Percentiles rank a stretch among this genome's conserved stretches.
phyloP scores from a whole-genome alignment of 2,329 filamentous ascomycete species.

The Gyromitra esculenta region DNA sequence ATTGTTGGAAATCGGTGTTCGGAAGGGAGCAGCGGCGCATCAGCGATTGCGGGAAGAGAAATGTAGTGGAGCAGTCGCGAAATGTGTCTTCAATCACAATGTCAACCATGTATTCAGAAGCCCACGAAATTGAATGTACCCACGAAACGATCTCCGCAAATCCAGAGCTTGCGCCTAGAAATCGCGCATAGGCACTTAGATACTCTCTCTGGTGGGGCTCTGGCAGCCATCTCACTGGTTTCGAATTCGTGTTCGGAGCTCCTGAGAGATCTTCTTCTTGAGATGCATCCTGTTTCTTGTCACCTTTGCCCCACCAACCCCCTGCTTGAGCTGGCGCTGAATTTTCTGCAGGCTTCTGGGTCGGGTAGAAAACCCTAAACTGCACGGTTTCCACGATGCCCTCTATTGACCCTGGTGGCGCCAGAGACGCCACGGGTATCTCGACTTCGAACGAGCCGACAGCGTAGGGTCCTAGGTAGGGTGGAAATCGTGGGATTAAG shows the following conservation, averaged over 20 bases:
- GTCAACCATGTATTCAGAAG: conserved; percentile 35
- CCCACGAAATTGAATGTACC: conserved; percentile 58
- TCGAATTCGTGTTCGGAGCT: conserved; percentile 56
- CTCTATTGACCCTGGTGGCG: conserved; percentile 60
- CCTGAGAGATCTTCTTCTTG: conserved; percentile 59
- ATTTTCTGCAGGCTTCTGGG: conserved; percentile 59
- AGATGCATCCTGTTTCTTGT: conserved; percentile 15
- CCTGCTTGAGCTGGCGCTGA: conserved; percentile 32
- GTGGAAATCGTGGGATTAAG: conserved; percentile 76
- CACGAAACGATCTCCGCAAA: conserved; percentile 71
- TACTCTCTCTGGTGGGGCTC: conserved; percentile 75
- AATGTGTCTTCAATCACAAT: conserved; percentile 65
- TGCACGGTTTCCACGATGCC: conserved; percentile 74
- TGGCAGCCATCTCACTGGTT: conserved; percentile 78
- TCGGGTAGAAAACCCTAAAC: conserved; percentile 84
- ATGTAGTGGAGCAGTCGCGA: conserved; percentile 78
- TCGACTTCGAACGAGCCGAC: conserved; percentile 85
- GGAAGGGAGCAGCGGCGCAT: conserved; percentile 69
- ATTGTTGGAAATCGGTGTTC: conserved; percentile 77
- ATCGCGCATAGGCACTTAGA: conserved; percentile 78
- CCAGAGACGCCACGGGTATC: conserved; percentile 69
- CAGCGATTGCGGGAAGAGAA: conserved; percentile 70
- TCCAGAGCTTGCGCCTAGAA: conserved; percentile 72
- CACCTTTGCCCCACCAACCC: conserved; percentile 47
- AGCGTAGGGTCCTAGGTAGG: conserved; percentile 79